Evolutionary conservation across 2,329 filamentous ascomycete genomes (phyloP).

Genomic region (Volutella citrinella): DNA sequence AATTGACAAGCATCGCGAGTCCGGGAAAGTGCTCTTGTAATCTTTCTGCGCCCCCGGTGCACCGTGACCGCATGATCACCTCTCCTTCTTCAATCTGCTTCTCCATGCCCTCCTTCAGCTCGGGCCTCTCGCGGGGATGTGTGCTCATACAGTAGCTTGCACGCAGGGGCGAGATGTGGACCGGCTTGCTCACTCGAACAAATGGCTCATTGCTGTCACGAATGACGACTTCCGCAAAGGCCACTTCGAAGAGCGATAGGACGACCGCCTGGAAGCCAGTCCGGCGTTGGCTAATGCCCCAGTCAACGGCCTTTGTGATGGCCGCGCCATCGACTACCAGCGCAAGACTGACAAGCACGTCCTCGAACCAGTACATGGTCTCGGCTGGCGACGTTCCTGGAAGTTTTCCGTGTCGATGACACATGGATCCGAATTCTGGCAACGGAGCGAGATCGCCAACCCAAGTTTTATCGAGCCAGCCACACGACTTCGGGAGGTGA

Average conservation of each 20-base stretch:
- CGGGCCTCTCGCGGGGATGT: slow-evolving; percentile 12
- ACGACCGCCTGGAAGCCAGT: slow-evolving; percentile 15
- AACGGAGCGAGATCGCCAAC: slow-evolving; percentile 1
- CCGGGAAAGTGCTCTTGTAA: slow-evolving; percentile 12
- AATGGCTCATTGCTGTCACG: slow-evolving; percentile 4
- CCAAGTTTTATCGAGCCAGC: slow-evolving; percentile 2
- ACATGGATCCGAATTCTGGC: slow-evolving; percentile 7
- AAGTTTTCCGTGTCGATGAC: slow-evolving; percentile 6
- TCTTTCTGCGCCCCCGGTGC: slow-evolving; percentile 1
- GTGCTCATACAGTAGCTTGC: slow-evolving; percentile 10
- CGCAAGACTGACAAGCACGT: slow-evolving; percentile 11
- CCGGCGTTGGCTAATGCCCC: slow-evolving; percentile 14
- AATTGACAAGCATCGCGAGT: slow-evolving; percentile 18
- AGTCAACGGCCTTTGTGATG: slow-evolving; percentile 13
- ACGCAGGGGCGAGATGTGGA: slow-evolving; percentile 15
- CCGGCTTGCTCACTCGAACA: slow-evolving; percentile 8
- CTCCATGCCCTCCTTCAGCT: slow-evolving; percentile 5
- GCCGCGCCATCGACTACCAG: slow-evolving; percentile 11
- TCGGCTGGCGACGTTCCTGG: slow-evolving; percentile 7
- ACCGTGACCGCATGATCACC: slow-evolving; percentile 1
- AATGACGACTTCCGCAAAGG: slow-evolving; percentile 16
- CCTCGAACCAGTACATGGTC: slow-evolving; percentile 13
- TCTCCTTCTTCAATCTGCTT: background rate
- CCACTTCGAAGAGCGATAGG: slow-evolving; percentile 17
- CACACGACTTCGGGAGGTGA: no score